Percentiles rank a stretch among this genome's conserved stretches.
These are phyloP conservation scores for Hysterangium stoloniferum DNA, from an alignment of 768 basidiomycete genomes.

Conservation along the genomic window DNA sequence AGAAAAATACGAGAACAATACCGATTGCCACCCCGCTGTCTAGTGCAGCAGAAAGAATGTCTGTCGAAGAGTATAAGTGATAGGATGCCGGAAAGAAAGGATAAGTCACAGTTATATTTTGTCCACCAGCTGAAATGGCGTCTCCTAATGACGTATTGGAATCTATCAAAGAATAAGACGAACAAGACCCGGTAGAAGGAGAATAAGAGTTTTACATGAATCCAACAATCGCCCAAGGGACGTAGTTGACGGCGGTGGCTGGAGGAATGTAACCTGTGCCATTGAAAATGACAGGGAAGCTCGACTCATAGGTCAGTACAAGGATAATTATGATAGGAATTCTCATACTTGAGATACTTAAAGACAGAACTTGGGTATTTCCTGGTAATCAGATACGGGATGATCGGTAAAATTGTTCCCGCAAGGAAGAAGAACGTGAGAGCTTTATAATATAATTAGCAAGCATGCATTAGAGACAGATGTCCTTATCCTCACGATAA, in stretches of 20 bases:
- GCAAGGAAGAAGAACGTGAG: constrained; percentile 26
- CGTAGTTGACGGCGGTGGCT: constrained; percentile 78
- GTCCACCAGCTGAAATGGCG: constrained; percentile 67
- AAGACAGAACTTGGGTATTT: constrained; percentile 21
- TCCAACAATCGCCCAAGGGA: constrained; percentile 56
- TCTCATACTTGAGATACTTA: constrained; percentile 12
- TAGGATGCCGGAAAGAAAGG: background rate
- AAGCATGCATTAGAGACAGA: constrained; percentile 18
- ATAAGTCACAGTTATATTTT: constrained; percentile 66
- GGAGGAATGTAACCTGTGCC: constrained; percentile 70
- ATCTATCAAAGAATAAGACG: constrained; percentile 46
- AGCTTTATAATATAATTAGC: constrained; percentile 8
- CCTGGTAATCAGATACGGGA: constrained; percentile 27
- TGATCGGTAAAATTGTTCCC: constrained; percentile 32
- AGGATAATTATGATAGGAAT: constrained; percentile 9
- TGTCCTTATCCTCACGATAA: constrained; percentile 26
- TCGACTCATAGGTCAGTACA: constrained; percentile 19
- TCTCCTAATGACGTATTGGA: constrained; percentile 64
- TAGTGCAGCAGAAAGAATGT: constrained; percentile 25
- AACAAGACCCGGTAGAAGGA: too few relatives aligned
- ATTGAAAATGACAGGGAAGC: constrained; percentile 31
- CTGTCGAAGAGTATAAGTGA: background rate
- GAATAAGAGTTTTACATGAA: constrained; percentile 18
- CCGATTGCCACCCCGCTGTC: constrained; percentile 24
- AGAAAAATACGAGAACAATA: constrained; percentile 24